Conservation (phyloP, 306 rosid genomes). For the Ammopiptanthus mongolicus region DNA sequence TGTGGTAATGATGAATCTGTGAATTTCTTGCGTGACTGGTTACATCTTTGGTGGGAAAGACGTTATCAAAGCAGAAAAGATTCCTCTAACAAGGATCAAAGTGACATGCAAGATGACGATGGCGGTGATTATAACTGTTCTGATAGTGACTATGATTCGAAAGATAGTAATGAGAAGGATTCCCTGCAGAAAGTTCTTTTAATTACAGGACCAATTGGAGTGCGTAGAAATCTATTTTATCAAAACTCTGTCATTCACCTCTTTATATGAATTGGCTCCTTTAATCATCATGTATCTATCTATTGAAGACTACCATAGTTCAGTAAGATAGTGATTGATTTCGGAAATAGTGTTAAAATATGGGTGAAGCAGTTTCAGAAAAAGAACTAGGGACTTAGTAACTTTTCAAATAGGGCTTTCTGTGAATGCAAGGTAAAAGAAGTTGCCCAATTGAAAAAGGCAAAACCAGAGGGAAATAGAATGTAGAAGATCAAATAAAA, state of each 20-base stretch:
- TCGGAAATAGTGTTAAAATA: background rate
- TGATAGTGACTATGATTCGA: slow-evolving; percentile 43
- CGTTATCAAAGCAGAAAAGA: slow-evolving; percentile 35
- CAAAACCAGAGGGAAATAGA: background rate
- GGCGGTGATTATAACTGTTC: slow-evolving; percentile 33
- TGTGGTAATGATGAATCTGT: slow-evolving; percentile 80
- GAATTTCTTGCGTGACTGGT: slow-evolving; percentile 68
- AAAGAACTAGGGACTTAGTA: background rate
- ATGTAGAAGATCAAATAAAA: background rate
- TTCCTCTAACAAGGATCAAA: slow-evolving; percentile 27
- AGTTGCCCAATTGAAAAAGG: background rate
- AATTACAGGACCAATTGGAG: slow-evolving; percentile 88
- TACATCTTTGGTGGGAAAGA: slow-evolving; percentile 63
- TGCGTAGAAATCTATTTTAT: slow-evolving; percentile 27
- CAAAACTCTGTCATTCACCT: background rate
- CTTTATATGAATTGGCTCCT: background rate
- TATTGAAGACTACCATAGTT: background rate
- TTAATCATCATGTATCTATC: background rate
- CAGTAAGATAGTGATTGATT: background rate
- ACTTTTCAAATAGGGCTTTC: background rate
- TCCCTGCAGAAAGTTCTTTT: slow-evolving; percentile 61
- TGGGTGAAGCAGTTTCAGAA: background rate
- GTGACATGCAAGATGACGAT: slow-evolving; percentile 12
- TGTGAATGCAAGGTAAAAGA: background rate
- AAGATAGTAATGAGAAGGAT: slow-evolving; percentile 35